These are phyloP conservation scores for Psilocybe subaeruginosa DNA, from an alignment of 768 basidiomycete genomes.

Conservation along the genomic window DNA sequence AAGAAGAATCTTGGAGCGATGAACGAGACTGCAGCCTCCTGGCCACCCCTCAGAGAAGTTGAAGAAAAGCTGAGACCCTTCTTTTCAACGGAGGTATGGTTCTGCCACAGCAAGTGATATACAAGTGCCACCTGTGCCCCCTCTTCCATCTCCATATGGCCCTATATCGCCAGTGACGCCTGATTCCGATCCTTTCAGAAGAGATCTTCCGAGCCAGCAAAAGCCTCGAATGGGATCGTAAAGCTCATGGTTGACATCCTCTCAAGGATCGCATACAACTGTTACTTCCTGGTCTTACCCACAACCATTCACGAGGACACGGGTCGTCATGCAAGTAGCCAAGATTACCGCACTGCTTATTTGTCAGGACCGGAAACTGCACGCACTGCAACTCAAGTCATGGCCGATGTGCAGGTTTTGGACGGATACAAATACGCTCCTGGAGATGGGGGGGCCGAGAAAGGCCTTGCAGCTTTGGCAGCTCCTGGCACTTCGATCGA, in stretches of 20 bases:
- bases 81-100: constrained; percentile 68
- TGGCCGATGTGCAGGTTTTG: constrained; percentile 63
- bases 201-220: constrained; percentile 45
- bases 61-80: constrained; percentile 63
- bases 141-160: constrained; percentile 64
- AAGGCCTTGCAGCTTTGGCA: constrained; percentile 50
- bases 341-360: constrained; percentile 43
- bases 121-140: constrained; percentile 69
- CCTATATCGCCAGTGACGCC: constrained; percentile 44
- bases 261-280: constrained; percentile 57
- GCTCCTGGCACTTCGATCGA: constrained; percentile 51
- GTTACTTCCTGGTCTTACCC: constrained; percentile 75
- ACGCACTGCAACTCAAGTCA: constrained; percentile 53
- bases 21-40: constrained; percentile 53
- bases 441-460: constrained; percentile 50
- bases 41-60: constrained; percentile 59
- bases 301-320: constrained; percentile 41
- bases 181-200: constrained; percentile 69
- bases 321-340: constrained; percentile 36
- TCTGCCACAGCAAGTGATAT: constrained; percentile 44
- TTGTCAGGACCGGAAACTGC: constrained; percentile 36
- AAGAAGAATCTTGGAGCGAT: constrained; percentile 64
- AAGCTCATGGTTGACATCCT: constrained; percentile 75
- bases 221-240: constrained; percentile 64
- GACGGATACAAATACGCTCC: constrained; percentile 71